Evolutionary conservation across 805 yeast genomes (phyloP).

Genomic region (Nakazawaea molendinolei): DNA sequence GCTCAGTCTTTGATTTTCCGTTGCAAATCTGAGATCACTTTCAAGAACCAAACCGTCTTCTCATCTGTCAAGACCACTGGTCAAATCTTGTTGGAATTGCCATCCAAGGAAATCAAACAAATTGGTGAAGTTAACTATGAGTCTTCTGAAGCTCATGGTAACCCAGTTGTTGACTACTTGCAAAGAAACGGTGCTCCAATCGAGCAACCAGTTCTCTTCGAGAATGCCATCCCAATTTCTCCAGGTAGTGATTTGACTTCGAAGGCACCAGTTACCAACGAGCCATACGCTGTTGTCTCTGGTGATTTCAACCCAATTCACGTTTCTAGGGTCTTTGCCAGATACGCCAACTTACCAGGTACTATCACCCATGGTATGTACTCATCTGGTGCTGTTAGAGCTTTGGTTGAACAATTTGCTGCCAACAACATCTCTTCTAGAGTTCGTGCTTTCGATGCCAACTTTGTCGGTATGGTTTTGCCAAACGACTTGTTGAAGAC

Average conservation of each 20-base stretch:
- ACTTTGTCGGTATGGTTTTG: constrained; percentile 93
- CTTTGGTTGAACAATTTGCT: constrained; percentile 96
- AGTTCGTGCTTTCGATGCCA: constrained; percentile 88
- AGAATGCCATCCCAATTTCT: constrained; percentile 81
- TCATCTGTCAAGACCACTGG: constrained; percentile 81
- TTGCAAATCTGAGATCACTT: constrained; percentile 76
- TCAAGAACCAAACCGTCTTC: constrained; percentile 69
- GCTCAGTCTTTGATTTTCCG: constrained; percentile 83
- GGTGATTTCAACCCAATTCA: constrained; percentile 99
- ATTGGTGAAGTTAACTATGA: constrained; percentile 80
- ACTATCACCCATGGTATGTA: constrained; percentile 99
- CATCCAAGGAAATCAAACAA: constrained; percentile 82
- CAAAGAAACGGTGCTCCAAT: constrained; percentile 86
- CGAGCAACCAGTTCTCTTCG: constrained; percentile 90
- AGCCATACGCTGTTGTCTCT: constrained; percentile 93
- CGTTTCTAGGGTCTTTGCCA: constrained; percentile 90
- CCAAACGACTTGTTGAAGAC: constrained; percentile 90
- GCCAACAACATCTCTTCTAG: constrained; percentile 95
- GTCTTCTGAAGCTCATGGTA: constrained; percentile 92
- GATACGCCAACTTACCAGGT: constrained; percentile 91
- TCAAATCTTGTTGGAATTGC: constrained; percentile 78
- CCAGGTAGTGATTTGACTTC: constrained; percentile 54
- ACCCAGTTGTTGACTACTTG: constrained; percentile 94
- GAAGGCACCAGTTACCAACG: constrained; percentile 93
- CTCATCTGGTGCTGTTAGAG: constrained; percentile 92